Percentiles rank a stretch among this genome's conserved stretches.
phyloP scores from a whole-genome alignment of 1,284 basidiomycete species.

The Sanguinoderma infundibulare region DNA sequence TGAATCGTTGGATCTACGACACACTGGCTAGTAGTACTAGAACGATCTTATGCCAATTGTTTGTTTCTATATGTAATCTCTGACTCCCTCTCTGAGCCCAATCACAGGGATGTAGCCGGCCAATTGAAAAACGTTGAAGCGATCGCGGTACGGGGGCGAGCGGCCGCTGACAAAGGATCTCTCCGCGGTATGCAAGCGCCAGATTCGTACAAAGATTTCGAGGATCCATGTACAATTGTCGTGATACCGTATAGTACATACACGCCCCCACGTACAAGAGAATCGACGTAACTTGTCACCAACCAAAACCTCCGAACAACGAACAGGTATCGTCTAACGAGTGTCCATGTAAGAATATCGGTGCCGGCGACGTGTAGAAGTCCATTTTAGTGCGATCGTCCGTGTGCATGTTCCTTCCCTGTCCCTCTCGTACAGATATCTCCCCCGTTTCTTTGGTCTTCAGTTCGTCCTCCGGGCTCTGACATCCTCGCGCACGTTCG shows the following conservation, averaged over 20 bases:
- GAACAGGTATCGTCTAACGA: conserved; percentile 2
- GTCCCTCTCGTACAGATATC: conserved; percentile 14
- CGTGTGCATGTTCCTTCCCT: conserved; percentile 17
- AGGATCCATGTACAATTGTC: too few relatives aligned
- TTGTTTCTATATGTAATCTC: too few relatives aligned
- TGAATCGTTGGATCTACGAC: too few relatives aligned
- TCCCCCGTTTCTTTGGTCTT: background rate
- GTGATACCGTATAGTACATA: background rate
- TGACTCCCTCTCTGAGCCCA: too few relatives aligned
- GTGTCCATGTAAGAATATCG: conserved; percentile 6
- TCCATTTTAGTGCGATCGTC: conserved; percentile 26
- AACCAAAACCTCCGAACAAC: background rate
- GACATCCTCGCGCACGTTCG: conserved; percentile 11
- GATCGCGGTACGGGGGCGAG: too few relatives aligned
- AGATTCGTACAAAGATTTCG: too few relatives aligned
- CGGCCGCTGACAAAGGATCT: too few relatives aligned
- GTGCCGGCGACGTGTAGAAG: conserved; percentile 10
- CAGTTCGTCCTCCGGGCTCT: background rate
- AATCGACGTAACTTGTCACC: background rate
- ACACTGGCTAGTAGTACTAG: too few relatives aligned
- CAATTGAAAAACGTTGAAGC: too few relatives aligned
- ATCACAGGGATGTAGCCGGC: too few relatives aligned
- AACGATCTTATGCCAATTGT: too few relatives aligned
- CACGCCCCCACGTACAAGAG: background rate
- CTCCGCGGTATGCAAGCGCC: too few relatives aligned